phyloP scores from a whole-genome alignment of 2,329 filamentous ascomycete species.

The Fusarium albosuccineum region DNA sequence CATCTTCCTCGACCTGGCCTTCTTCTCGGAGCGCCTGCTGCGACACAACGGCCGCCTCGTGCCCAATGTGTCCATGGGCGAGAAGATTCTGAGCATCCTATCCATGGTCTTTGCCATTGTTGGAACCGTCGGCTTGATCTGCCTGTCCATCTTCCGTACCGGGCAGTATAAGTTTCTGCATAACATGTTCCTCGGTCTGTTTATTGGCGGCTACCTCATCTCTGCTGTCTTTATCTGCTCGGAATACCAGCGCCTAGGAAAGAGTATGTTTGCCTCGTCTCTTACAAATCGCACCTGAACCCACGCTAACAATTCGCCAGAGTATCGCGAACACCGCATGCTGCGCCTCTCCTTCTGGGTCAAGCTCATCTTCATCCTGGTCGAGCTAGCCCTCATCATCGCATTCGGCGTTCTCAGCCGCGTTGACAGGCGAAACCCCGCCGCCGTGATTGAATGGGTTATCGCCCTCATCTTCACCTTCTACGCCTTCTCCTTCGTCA shows the following conservation, averaged over 20 bases:
- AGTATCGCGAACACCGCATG: slow-evolving; percentile 80
- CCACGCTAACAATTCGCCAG: slow-evolving; percentile 47
- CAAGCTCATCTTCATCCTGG: slow-evolving; percentile 85
- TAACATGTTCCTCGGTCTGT: slow-evolving; percentile 81
- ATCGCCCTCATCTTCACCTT: slow-evolving; percentile 89
- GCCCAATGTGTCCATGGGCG: slow-evolving; percentile 73
- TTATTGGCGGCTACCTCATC: slow-evolving; percentile 87
- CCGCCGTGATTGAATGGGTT: slow-evolving; percentile 83
- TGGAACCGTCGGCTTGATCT: slow-evolving; percentile 84
- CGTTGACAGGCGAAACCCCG: slow-evolving; percentile 68
- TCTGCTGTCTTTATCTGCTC: slow-evolving; percentile 90
- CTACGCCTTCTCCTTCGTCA: slow-evolving; percentile 87
- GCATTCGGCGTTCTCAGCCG: slow-evolving; percentile 75
- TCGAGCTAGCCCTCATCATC: slow-evolving; percentile 80
- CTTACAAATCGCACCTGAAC: background rate
- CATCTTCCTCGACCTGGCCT: slow-evolving; percentile 83
- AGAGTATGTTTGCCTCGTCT: slow-evolving; percentile 61
- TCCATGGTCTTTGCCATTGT: slow-evolving; percentile 77
- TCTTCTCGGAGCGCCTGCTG: slow-evolving; percentile 86
- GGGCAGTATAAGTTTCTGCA: slow-evolving; percentile 75
- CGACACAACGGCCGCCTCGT: slow-evolving; percentile 84
- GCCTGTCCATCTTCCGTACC: slow-evolving; percentile 89
- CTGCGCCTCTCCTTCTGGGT: slow-evolving; percentile 86
- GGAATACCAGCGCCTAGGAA: slow-evolving; percentile 89
- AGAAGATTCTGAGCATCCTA: slow-evolving; percentile 73